Conservation (phyloP, 306 rosid genomes). For the Gleditsia sinensis region DNA sequence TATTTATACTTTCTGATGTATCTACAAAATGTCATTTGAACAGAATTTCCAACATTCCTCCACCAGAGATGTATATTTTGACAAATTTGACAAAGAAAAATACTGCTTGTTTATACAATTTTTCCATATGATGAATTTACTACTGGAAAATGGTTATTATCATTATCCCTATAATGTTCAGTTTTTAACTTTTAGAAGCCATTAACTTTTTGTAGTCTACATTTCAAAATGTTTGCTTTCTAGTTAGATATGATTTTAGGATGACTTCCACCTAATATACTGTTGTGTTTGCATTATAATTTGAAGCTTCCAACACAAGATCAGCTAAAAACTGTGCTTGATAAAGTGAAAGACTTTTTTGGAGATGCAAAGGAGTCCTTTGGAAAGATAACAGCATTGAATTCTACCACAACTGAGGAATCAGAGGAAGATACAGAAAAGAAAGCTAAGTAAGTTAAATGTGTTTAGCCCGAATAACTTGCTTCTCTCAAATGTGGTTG, state of each 20-base stretch:
- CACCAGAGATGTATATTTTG: not conserved
- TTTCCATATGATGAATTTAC: slow-evolving; percentile 32
- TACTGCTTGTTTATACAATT: slow-evolving; percentile 16
- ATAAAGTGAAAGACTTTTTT: slow-evolving; percentile 83
- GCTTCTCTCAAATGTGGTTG: slow-evolving; percentile 15
- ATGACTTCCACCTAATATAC: slow-evolving; percentile 20
- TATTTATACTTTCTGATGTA: not conserved
- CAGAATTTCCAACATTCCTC: slow-evolving; percentile 12
- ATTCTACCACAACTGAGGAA: slow-evolving; percentile 44
- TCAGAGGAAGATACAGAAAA: slow-evolving; percentile 45
- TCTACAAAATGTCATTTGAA: not conserved
- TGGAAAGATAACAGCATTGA: slow-evolving; percentile 66
- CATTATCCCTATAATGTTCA: not conserved
- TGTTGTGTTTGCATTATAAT: slow-evolving; percentile 31
- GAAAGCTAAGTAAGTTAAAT: slow-evolving; percentile 68
- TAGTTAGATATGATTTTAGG: not conserved
- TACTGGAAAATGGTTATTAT: slow-evolving; percentile 49
- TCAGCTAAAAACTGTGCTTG: slow-evolving; percentile 76
- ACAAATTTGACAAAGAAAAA: not conserved
- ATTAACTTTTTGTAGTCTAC: not conserved
- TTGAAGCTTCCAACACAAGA: slow-evolving; percentile 86
- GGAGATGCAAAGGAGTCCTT: slow-evolving; percentile 92
- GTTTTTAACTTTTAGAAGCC: slow-evolving; percentile 5
- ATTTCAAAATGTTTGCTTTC: slow-evolving; percentile 25
- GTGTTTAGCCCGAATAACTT: not conserved